phyloP scores from a whole-genome alignment of 2,329 filamentous ascomycete species.

The Hymenoscyphus occultus region DNA sequence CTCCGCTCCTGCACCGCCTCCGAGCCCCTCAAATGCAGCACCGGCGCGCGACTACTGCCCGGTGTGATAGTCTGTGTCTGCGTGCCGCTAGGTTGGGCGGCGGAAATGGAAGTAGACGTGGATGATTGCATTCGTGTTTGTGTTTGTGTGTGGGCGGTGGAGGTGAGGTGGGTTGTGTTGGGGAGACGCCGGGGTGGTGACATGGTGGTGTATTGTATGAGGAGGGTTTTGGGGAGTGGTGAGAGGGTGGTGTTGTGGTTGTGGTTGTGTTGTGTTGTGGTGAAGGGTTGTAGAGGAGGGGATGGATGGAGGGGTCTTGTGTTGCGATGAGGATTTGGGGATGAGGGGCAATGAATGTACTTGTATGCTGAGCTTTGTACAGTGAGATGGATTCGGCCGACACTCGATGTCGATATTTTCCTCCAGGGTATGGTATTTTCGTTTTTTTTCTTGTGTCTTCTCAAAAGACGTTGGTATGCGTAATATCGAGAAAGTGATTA shows the following conservation, averaged over 20 bases:
- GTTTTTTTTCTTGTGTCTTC: too few relatives aligned
- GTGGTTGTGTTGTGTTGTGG: slow-evolving; percentile 12
- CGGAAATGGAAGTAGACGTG: not conserved
- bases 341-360: not conserved
- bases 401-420: too few relatives aligned
- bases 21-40: slow-evolving; percentile 34
- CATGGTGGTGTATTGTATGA: not conserved
- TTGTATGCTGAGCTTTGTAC: not conserved
- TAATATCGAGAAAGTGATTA: too few relatives aligned
- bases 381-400: not conserved
- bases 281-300: not conserved
- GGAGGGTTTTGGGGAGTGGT: slow-evolving; percentile 3
- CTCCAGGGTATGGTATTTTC: too few relatives aligned
- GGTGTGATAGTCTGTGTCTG: not conserved
- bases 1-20: slow-evolving; percentile 32
- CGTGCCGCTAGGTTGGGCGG: not conserved
- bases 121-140: too few relatives aligned
- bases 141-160: not conserved
- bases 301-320: not conserved
- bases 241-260: not conserved
- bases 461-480: too few relatives aligned
- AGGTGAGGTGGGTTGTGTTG: not conserved
- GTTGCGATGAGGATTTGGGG: not conserved
- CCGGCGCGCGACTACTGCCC: slow-evolving; percentile 10
- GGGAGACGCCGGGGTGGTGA: not conserved